phyloP scores from a whole-genome alignment of 2,329 filamentous ascomycete species.

The Pezicula rhizophila region DNA sequence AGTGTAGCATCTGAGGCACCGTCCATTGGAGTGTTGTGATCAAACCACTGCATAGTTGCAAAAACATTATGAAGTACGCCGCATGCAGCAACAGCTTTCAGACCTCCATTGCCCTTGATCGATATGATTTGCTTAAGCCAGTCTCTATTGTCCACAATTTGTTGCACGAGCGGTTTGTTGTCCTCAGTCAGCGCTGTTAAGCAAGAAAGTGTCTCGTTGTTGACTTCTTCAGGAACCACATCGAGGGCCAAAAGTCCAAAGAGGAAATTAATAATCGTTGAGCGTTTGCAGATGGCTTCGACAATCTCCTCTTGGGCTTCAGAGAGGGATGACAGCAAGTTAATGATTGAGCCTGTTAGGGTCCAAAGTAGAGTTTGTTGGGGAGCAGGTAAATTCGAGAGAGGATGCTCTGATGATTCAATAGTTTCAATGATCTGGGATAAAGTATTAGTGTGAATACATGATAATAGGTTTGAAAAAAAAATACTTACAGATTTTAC shows the following conservation, averaged over 20 bases:
- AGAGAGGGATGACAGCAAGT: slow-evolving; percentile 46
- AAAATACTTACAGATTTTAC: slow-evolving; percentile 40
- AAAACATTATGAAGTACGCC: slow-evolving; percentile 59
- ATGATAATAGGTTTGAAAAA: background rate
- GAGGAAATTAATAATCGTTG: slow-evolving; percentile 46
- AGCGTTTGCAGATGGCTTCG: slow-evolving; percentile 43
- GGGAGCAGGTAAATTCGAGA: slow-evolving; percentile 43
- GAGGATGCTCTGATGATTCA: slow-evolving; percentile 31
- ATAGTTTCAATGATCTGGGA: slow-evolving; percentile 24
- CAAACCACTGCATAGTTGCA: slow-evolving; percentile 45
- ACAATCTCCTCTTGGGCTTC: slow-evolving; percentile 57
- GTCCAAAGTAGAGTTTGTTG: slow-evolving; percentile 49
- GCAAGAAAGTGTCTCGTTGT: slow-evolving; percentile 45
- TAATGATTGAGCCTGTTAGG: slow-evolving; percentile 47
- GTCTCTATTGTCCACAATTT: slow-evolving; percentile 44
- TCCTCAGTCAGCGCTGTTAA: slow-evolving; percentile 56
- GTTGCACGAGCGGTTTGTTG: slow-evolving; percentile 45
- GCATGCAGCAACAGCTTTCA: slow-evolving; percentile 50
- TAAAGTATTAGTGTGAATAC: slow-evolving; percentile 4
- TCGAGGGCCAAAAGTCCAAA: slow-evolving; percentile 43
- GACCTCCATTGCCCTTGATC: slow-evolving; percentile 40
- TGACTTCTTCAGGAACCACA: slow-evolving; percentile 30
- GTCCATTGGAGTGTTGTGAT: slow-evolving; percentile 41
- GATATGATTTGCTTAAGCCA: slow-evolving; percentile 44
- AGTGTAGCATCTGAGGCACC: slow-evolving; percentile 45